These are phyloP conservation scores for Diddensiella transvaalensis DNA, from an alignment of 805 yeast species.

Conservation along the genomic window DNA sequence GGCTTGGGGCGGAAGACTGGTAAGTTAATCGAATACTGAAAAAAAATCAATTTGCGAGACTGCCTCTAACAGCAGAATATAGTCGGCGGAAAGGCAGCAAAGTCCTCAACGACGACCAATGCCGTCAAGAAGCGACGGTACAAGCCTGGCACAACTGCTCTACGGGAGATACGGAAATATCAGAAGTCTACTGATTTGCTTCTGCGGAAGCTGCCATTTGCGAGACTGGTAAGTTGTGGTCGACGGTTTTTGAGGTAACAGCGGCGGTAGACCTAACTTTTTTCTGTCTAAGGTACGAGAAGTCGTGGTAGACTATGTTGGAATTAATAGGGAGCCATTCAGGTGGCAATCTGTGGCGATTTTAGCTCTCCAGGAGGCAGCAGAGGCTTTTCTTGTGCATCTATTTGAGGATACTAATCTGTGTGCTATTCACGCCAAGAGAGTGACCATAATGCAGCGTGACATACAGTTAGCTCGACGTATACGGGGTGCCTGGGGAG, in stretches of 20 bases:
- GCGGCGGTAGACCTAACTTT: too few species aligned
- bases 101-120: too few species aligned
- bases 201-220: conserved; percentile 96
- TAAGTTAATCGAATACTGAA: too few species aligned
- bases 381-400: conserved; percentile 95
- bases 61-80: too few species aligned
- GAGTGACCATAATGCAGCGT: conserved; percentile 98
- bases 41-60: too few species aligned
- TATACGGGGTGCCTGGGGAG: conserved; percentile 64
- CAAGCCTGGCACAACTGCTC: conserved; percentile 93
- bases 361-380: conserved; percentile 97
- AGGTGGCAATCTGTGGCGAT: conserved; percentile 97
- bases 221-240: conserved; percentile 72
- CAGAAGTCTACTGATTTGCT: conserved; percentile 93
- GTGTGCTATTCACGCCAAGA: conserved; percentile 98
- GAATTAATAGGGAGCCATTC: conserved; percentile 47
- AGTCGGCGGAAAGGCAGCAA: too few species aligned
- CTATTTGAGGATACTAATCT: conserved; percentile 96
- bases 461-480: conserved; percentile 98
- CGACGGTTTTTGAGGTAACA: too few species aligned
- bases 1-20: too few species aligned
- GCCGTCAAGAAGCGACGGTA: conserved; percentile 52
- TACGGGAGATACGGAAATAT: conserved; percentile 96
- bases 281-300: conserved; percentile 64
- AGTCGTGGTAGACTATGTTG: conserved; percentile 57